Percentiles rank a stretch among this genome's conserved stretches.
phyloP scores from a whole-genome alignment of 805 yeast species.

The Candida taoyuanica region DNA sequence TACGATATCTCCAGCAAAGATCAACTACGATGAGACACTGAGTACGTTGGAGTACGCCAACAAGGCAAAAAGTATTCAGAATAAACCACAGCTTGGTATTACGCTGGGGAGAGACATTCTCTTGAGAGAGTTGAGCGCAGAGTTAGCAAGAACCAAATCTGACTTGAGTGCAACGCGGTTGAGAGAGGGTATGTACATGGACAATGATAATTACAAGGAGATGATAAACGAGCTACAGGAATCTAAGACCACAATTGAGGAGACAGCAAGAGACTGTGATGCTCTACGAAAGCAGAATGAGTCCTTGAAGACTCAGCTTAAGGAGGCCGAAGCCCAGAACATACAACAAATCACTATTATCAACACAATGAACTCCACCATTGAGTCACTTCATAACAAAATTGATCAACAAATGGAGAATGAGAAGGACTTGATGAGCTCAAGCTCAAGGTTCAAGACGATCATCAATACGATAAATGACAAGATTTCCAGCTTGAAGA shows the following conservation, averaged over 20 bases:
- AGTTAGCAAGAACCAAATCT: constrained; percentile 42
- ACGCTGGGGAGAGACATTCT: constrained; percentile 47
- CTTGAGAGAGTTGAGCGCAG: constrained; percentile 46
- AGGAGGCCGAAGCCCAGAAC: constrained; percentile 21
- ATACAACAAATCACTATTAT: constrained; percentile 23
- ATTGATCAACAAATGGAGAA: constrained; percentile 28
- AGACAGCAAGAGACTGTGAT: constrained; percentile 38
- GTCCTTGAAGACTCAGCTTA: constrained; percentile 22
- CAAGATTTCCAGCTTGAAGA: constrained; percentile 25
- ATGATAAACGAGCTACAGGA: constrained; percentile 45
- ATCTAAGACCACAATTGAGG: constrained; percentile 45
- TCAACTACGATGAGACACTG: constrained; percentile 74
- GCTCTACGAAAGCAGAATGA: constrained; percentile 35
- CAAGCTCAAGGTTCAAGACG: constrained; percentile 31
- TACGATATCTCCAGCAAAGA: constrained; percentile 77
- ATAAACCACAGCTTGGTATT: constrained; percentile 61
- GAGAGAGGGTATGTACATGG: constrained; percentile 64
- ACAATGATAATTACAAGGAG: constrained; percentile 53
- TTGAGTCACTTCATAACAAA: constrained; percentile 27
- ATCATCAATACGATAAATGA: constrained; percentile 28
- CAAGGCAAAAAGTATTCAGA: constrained; percentile 76
- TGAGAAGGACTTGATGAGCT: constrained; percentile 29
- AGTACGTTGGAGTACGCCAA: constrained; percentile 86
- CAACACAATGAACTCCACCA: constrained; percentile 25
- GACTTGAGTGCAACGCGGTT: constrained; percentile 60